Evolutionary conservation across 805 yeast genomes (phyloP).

Genomic region (Wickerhamomyces bisporus): DNA sequence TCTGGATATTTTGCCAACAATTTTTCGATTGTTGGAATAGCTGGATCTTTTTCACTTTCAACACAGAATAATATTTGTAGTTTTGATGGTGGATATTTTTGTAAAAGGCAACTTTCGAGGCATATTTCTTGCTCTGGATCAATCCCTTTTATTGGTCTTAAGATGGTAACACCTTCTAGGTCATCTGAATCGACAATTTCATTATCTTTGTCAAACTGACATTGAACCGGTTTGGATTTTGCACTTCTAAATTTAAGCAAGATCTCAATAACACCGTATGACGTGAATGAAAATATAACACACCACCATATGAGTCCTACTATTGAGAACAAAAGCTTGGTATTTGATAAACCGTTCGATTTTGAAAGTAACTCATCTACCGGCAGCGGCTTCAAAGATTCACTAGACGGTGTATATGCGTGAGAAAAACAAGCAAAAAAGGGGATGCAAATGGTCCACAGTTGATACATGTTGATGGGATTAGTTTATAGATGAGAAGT

Average conservation of each 20-base stretch:
- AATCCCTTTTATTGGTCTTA: constrained; percentile 79
- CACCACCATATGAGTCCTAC: constrained; percentile 24
- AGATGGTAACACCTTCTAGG: constrained; percentile 65
- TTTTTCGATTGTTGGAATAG: constrained; percentile 48
- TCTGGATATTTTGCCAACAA: constrained; percentile 50
- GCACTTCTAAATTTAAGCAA: constrained; percentile 14
- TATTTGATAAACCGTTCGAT: neutral
- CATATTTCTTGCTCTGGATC: constrained; percentile 73
- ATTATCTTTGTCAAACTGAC: constrained; percentile 3
- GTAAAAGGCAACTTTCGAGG: constrained; percentile 60
- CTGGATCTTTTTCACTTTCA: constrained; percentile 57
- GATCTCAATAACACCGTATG: constrained; percentile 22
- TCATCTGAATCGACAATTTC: constrained; percentile 24
- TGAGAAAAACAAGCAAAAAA: too few relatives aligned
- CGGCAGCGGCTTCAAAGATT: too few relatives aligned
- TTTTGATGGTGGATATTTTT: constrained; percentile 54
- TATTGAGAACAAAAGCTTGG: constrained; percentile 6
- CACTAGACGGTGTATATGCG: too few relatives aligned
- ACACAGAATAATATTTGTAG: constrained; percentile 76
- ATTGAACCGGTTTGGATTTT: constrained; percentile 11
- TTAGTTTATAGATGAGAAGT: too few relatives aligned
- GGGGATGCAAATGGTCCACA: too few relatives aligned
- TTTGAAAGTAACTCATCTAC: neutral
- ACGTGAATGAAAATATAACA: constrained; percentile 13
- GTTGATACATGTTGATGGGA: too few relatives aligned